Base-by-base conservation (phyloP, 805 yeast genomes). In the Zygosaccharomyces bisporus region DNA sequence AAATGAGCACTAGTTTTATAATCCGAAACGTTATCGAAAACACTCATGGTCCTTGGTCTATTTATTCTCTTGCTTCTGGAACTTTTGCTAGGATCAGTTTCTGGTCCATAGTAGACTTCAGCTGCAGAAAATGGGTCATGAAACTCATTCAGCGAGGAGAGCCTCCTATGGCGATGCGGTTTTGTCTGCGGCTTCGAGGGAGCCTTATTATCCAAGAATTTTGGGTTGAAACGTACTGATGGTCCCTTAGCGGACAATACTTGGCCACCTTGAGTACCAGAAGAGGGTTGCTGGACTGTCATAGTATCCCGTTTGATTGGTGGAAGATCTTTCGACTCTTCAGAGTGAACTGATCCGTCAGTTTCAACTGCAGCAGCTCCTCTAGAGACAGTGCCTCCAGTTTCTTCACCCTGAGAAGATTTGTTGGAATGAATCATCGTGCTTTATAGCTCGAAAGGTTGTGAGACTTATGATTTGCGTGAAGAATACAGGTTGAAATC, bases 31-130 rank as follows among this genome's bases (percentile, higher is more conserved):
- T 55, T 63, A 37, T 67, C 71, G 43, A 62, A 55, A 21, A 74
- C 73, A 39, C 81, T 75, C 71, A 76, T 70, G 0, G 88, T 81
- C 53, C 89, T 68, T 2, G 76, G 72, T 44, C 84, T 66, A 20
- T 75, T 78, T 32, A 72, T 66, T 46, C 64, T 48, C n/a, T 43
- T 39, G 8, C 50, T 19, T 13, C 14, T 36, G 19, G 61, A 64
- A 1, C 72, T 67, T 52, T 66, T 71, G 18, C 75, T 59, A 1
- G 84, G 86, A 56, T 77, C 79, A 2, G 79, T 78, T 24, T 60
- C 61, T 1, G 84, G 80, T 4, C 86, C 86, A 61, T 85, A 84
- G 60, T 85, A 85, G 19, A 74, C 69, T 39, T 83, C 90, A 0
- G 91, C 76, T n/a, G 69, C 64, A 13, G 83, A 81, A 50, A 71